Conservation (phyloP, 371 early-diverging fungal genomes). For the Mortierella sp. region DNA sequence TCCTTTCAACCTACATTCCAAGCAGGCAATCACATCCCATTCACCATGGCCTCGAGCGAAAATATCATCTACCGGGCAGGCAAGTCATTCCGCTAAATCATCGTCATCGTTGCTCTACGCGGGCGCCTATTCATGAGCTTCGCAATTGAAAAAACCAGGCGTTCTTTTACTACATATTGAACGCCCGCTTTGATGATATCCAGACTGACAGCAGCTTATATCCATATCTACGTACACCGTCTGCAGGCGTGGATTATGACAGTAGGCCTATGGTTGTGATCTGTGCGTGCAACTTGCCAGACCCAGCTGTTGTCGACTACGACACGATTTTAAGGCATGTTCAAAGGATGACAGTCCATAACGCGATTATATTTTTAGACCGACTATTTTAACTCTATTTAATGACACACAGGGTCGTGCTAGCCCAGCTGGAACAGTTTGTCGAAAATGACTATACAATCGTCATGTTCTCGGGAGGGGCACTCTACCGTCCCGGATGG, state of each 20-base stretch:
- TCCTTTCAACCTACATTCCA: not conserved
- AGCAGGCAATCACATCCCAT: not conserved
- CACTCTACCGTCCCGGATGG: slow-evolving; percentile 82
- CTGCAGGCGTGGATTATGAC: slow-evolving; percentile 85
- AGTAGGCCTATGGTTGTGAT: slow-evolving; percentile 85
- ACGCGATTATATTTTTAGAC: not conserved
- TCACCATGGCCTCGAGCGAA: slow-evolving; percentile 52
- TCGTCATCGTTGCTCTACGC: not conserved
- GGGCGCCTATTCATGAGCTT: not conserved
- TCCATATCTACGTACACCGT: not conserved
- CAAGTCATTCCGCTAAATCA: slow-evolving; percentile 13
- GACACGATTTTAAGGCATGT: slow-evolving; percentile 80
- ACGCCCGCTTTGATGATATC: too few relatives aligned
- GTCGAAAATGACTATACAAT: slow-evolving; percentile 90
- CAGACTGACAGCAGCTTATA: slow-evolving; percentile 1
- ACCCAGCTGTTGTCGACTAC: slow-evolving; percentile 80
- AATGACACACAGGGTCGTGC: slow-evolving; percentile 53
- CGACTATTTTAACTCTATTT: not conserved
- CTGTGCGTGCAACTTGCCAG: slow-evolving; percentile 84
- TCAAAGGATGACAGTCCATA: not conserved
- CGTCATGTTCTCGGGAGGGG: slow-evolving; percentile 88
- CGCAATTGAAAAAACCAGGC: not conserved
- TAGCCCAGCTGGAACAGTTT: slow-evolving; percentile 69
- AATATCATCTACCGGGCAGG: slow-evolving; percentile 64
- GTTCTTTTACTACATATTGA: too few relatives aligned